These are phyloP conservation scores for Mesembryanthemum crystallinum DNA, from an alignment of 148 eudicot species.

Conservation along the genomic window DNA sequence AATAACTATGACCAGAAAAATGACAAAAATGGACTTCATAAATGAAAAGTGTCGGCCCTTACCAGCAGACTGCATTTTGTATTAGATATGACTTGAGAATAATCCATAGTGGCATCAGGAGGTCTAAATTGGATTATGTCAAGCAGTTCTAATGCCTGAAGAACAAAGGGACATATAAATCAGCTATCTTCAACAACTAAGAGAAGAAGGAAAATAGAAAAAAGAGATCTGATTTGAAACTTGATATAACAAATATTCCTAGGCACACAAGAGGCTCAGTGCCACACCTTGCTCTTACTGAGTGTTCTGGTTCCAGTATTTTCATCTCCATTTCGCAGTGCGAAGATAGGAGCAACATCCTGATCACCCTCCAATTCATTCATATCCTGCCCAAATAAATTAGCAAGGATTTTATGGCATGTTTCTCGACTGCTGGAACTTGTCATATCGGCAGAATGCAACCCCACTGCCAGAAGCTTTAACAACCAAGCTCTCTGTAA, in stretches of 20 bases:
- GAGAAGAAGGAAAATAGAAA: not conserved
- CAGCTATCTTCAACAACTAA: conserved; percentile 7
- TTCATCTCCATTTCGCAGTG: conserved; percentile 40
- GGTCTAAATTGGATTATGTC: conserved; percentile 83
- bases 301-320: conserved; percentile 42
- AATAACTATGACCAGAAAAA: not conserved
- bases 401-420: conserved; percentile 66
- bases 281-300: conserved; percentile 62
- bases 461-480: conserved; percentile 81
- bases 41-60: conserved; percentile 20
- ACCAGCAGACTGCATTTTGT: conserved; percentile 70
- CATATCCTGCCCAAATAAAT: conserved; percentile 51
- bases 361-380: conserved; percentile 43
- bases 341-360: conserved; percentile 28
- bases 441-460: conserved; percentile 68
- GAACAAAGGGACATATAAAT: conserved; percentile 1
- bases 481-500: conserved; percentile 92
- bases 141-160: conserved; percentile 82
- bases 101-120: conserved; percentile 70
- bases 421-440: conserved; percentile 67
- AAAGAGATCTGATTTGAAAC: not conserved
- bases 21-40: not conserved
- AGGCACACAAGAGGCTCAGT: conserved; percentile 9
- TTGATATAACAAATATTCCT: not conserved
- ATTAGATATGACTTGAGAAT: conserved; percentile 64